Percentiles rank a stretch among this genome's conserved stretches.
Conservation (phyloP, 176 grass and related monocot genomes). For the Miscanthus lutarioriparius region DNA sequence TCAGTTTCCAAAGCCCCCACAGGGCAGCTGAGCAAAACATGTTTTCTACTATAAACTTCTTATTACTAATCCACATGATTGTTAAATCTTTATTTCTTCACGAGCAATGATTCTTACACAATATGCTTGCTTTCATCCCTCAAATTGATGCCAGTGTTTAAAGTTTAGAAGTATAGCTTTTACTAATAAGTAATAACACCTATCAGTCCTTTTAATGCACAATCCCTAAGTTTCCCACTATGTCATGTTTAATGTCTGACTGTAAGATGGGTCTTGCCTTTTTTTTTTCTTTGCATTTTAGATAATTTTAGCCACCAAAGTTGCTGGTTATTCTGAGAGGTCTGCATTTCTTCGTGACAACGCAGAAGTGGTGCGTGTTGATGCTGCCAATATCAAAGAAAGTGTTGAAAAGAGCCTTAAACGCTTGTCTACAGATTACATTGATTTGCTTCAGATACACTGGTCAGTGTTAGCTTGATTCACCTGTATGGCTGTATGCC, state of each 20-base stretch:
- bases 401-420: slow-evolving; percentile 89
- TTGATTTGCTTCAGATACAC: slow-evolving; percentile 97
- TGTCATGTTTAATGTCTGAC: not conserved
- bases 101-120: not conserved
- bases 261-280: not conserved
- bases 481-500: not conserved
- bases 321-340: slow-evolving; percentile 78
- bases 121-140: not conserved
- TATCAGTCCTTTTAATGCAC: not conserved
- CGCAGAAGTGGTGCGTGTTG: slow-evolving; percentile 57
- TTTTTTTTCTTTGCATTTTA: slow-evolving; percentile 30
- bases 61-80: no score
- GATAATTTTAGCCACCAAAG: slow-evolving; percentile 90
- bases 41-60: no score
- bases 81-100: not conserved
- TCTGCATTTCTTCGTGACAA: slow-evolving; percentile 60
- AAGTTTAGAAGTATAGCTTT: not conserved
- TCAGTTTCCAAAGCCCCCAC: no score
- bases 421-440: slow-evolving; percentile 88
- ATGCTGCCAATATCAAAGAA: slow-evolving; percentile 80
- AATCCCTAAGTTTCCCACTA: not conserved
- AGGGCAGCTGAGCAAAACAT: no score
- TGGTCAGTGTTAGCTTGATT: slow-evolving; percentile 52
- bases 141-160: not conserved
- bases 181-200: slow-evolving; percentile 9